These are phyloP conservation scores for Geranium brycei DNA, from an alignment of 345 rosid genomes.

Conservation along the genomic window DNA sequence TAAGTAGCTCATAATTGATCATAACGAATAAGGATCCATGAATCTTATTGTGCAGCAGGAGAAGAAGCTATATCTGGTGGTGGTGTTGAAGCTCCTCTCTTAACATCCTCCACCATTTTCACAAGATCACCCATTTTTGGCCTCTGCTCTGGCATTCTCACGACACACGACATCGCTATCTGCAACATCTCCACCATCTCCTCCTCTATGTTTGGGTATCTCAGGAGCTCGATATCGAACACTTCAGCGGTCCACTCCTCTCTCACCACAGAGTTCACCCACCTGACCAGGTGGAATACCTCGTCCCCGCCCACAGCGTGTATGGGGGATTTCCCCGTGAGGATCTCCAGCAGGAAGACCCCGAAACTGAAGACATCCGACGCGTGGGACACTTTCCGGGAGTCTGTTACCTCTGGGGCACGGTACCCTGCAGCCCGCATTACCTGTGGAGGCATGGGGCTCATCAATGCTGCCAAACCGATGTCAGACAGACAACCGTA, in stretches of 20 bases:
- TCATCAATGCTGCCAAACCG: conserved; percentile 63
- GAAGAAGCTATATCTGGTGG: too few relatives aligned
- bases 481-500: conserved; percentile 61
- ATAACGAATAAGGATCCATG: too few relatives aligned
- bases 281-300: conserved; percentile 65
- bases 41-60: too few relatives aligned
- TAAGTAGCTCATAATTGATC: too few relatives aligned
- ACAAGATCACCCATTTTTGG: conserved; percentile 62
- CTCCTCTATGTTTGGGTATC: conserved; percentile 85
- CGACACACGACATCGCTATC: conserved; percentile 71
- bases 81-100: conserved; percentile 19
- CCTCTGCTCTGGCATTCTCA: conserved; percentile 60
- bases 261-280: conserved; percentile 93
- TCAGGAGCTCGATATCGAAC: conserved; percentile 68
- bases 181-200: conserved; percentile 98
- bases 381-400: conserved; percentile 57
- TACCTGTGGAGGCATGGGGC: conserved; percentile 41
- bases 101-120: conserved; percentile 56
- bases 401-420: conserved; percentile 86
- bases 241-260: conserved; percentile 99
- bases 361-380: conserved; percentile 86
- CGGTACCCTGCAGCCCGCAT: conserved; percentile 63
- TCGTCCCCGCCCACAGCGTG: conserved; percentile 47
- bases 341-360: conserved; percentile 72
- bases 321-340: conserved; percentile 65